A percentile compares a stretch with the other conserved stretches of the same genome.
phyloP scores from a whole-genome alignment of 495 filamentous ascomycete species.

The Penicillium daleae region DNA sequence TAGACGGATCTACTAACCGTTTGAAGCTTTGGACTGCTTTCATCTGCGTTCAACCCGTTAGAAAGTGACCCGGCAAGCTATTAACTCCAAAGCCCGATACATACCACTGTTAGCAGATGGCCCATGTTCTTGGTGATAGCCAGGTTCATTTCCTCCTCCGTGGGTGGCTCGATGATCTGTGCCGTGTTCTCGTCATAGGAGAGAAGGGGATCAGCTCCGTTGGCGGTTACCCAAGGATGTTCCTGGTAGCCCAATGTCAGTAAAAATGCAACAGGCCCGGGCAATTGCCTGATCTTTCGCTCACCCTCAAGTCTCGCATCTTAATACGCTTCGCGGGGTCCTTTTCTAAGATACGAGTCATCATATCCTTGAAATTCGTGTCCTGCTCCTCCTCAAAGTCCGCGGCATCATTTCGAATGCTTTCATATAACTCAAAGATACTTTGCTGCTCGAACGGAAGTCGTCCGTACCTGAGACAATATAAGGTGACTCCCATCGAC shows the following conservation, averaged over 20 bases:
- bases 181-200: constrained; percentile 85
- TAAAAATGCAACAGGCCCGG: background rate
- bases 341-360: constrained; percentile 72
- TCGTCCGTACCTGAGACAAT: constrained; percentile 85
- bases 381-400: constrained; percentile 52
- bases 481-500: constrained; percentile 97
- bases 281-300: constrained; percentile 13
- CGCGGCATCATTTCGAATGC: constrained; percentile 71
- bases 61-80: background rate
- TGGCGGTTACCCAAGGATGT: constrained; percentile 92
- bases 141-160: constrained; percentile 83
- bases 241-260: constrained; percentile 54
- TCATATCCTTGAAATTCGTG: constrained; percentile 67
- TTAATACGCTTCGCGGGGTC: constrained; percentile 77
- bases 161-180: constrained; percentile 76
- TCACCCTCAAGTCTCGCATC: constrained; percentile 80
- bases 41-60: constrained; percentile 58
- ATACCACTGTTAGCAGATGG: constrained; percentile 81
- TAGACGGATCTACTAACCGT: constrained; percentile 50
- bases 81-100: constrained; percentile 25
- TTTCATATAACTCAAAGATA: constrained; percentile 85
- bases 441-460: constrained; percentile 81
- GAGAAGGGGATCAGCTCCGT: constrained; percentile 78
- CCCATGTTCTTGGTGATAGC: constrained; percentile 90
- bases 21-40: constrained; percentile 93